These are phyloP conservation scores for Plasmodium sp. DNA, from an alignment of 169 alveolate species.

Conservation along the genomic window DNA sequence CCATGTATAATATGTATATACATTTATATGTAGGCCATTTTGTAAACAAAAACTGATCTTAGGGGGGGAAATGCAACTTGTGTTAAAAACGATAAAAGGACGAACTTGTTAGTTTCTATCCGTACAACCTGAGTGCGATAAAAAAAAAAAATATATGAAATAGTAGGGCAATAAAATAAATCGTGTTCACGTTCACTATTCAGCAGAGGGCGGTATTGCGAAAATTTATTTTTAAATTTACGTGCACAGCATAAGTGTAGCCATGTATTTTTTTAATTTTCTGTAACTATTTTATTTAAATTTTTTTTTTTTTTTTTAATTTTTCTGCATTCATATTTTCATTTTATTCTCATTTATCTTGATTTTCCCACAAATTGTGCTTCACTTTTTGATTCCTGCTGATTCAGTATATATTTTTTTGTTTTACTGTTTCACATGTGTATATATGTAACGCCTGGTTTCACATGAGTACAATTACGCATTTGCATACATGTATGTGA, in stretches of 20 bases:
- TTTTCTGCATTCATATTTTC: not conserved
- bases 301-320: not conserved
- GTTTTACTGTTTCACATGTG: not conserved
- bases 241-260: not conserved
- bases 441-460: not conserved
- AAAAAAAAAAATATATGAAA: not conserved
- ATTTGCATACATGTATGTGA: constrained; percentile 2
- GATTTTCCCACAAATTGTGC: not conserved
- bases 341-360: not conserved
- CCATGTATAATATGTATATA: not conserved
- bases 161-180: not conserved
- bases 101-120: not conserved
- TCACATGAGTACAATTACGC: not conserved
- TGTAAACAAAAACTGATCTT: not conserved
- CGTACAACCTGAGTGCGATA: not conserved
- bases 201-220: not conserved
- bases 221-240: not conserved
- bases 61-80: not conserved
- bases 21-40: not conserved
- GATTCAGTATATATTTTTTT: not conserved
- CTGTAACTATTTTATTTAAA: not conserved
- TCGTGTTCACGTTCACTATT: not conserved
- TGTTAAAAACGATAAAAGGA: not conserved
- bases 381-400: not conserved
- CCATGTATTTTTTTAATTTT: not conserved